phyloP scores from a whole-genome alignment of 1,139 yeast genomes.

The Magnusiomyces sp. region DNA sequence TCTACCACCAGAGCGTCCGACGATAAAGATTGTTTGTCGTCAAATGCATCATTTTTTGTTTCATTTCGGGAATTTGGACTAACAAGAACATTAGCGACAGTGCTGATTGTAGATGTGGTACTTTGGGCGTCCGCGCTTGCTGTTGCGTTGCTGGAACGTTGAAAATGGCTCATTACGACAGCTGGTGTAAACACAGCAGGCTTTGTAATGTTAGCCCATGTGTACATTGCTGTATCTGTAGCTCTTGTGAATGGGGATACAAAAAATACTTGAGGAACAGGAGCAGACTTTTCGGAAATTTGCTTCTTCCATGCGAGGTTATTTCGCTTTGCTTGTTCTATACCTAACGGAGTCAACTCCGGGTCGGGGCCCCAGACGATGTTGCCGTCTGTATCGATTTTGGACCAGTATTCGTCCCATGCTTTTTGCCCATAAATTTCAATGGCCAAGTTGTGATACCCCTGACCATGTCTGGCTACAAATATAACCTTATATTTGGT shows the following conservation, averaged over 20 bases:
- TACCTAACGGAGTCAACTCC: slow-evolving; percentile 50
- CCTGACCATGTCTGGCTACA: slow-evolving; percentile 73
- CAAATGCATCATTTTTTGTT: slow-evolving; percentile 7
- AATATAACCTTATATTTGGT: slow-evolving; percentile 48
- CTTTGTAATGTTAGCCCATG: slow-evolving; percentile 44
- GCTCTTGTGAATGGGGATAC: slow-evolving; percentile 62
- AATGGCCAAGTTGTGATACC: slow-evolving; percentile 59
- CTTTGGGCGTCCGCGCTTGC: too few species aligned
- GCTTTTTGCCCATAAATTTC: slow-evolving; percentile 46
- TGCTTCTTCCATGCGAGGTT: slow-evolving; percentile 40
- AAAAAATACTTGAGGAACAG: slow-evolving; percentile 48
- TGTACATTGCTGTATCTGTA: slow-evolving; percentile 45
- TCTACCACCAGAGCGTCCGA: slow-evolving; percentile 39
- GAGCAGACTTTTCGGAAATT: slow-evolving; percentile 37
- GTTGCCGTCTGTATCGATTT: slow-evolving; percentile 47
- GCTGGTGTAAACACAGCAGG: neutral
- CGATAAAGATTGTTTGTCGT: slow-evolving; percentile 14
- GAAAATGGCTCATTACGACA: too few species aligned
- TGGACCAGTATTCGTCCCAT: slow-evolving; percentile 58
- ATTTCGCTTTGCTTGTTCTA: slow-evolving; percentile 43
- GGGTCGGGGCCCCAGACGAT: slow-evolving; percentile 65
- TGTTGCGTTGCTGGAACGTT: neutral
- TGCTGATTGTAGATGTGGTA: neutral
- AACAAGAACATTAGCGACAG: too few species aligned
- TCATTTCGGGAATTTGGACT: too few species aligned